Percentiles rank a stretch among this genome's conserved stretches.
These are phyloP conservation scores for Saturnispora diversa DNA, from an alignment of 805 yeast species.

Conservation along the genomic window DNA sequence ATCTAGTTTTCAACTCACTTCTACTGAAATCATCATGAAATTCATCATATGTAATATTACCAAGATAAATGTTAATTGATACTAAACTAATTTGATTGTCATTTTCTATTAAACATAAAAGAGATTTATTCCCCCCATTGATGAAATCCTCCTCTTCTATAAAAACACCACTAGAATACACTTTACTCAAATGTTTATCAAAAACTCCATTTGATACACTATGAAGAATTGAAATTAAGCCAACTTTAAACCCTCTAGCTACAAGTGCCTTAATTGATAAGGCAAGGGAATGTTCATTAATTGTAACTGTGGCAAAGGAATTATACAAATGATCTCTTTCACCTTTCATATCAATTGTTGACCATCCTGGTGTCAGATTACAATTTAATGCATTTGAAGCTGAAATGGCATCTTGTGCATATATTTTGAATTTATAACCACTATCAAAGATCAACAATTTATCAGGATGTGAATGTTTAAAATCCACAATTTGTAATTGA, in stretches of 20 bases:
- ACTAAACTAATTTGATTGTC: slow-evolving; percentile 37
- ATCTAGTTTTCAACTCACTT: slow-evolving; percentile 64
- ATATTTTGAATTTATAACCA: slow-evolving; percentile 86
- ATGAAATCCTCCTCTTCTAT: slow-evolving; percentile 42
- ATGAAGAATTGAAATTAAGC: slow-evolving; percentile 58
- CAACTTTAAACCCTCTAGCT: too few species aligned
- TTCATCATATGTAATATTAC: slow-evolving; percentile 64
- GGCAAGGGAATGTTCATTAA: slow-evolving; percentile 71
- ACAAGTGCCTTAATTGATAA: slow-evolving; percentile 70
- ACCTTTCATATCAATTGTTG: slow-evolving; percentile 39
- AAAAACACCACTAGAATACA: slow-evolving; percentile 79
- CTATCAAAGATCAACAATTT: slow-evolving; percentile 76
- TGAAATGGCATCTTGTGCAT: slow-evolving; percentile 71
- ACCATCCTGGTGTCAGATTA: slow-evolving; percentile 64
- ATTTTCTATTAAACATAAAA: slow-evolving; percentile 37
- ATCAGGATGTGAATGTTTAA: slow-evolving; percentile 55
- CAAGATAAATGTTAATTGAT: slow-evolving; percentile 64
- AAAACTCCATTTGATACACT: too few species aligned
- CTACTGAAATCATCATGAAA: slow-evolving; percentile 54
- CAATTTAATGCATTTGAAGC: slow-evolving; percentile 63
- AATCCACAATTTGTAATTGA: slow-evolving; percentile 65
- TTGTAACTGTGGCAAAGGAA: slow-evolving; percentile 73
- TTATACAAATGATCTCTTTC: slow-evolving; percentile 39
- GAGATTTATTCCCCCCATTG: slow-evolving; percentile 19
- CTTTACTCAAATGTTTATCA: slow-evolving; percentile 56